A percentile compares a stretch with the other conserved stretches of the same genome.
phyloP scores from a whole-genome alignment of 1,284 basidiomycete species.

The Irpex sp. region DNA sequence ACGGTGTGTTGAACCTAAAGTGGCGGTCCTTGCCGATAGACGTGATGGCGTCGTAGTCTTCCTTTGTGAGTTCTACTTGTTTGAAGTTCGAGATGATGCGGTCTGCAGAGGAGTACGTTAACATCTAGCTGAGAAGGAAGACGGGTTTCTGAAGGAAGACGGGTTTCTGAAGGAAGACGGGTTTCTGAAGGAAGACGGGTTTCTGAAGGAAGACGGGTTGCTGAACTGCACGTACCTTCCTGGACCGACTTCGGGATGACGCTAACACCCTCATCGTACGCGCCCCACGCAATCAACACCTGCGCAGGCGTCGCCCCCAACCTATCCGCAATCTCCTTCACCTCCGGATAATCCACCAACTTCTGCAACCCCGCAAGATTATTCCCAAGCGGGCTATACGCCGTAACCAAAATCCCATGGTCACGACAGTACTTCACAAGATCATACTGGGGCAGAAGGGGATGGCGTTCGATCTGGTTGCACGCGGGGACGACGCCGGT shows the following conservation, averaged over 20 bases:
- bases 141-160: no score
- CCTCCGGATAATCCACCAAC: conserved; percentile 59
- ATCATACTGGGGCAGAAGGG: conserved; percentile 69
- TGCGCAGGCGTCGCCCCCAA: conserved; percentile 42
- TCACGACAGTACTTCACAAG: conserved; percentile 66
- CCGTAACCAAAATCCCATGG: conserved; percentile 77
- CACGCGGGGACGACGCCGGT: conserved; percentile 75
- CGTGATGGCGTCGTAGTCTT: conserved; percentile 46
- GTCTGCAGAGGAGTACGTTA: conserved; percentile 17
- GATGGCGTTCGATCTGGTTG: conserved; percentile 88
- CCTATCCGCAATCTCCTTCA: conserved; percentile 52
- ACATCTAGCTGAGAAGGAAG: no score
- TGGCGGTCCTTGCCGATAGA: conserved; percentile 51
- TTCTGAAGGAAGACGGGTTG: no score
- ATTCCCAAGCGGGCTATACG: conserved; percentile 85
- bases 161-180: no score
- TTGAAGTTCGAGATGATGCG: conserved; percentile 55
- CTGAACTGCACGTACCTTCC: conserved; percentile 20
- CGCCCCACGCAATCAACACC: conserved; percentile 50
- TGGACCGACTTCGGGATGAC: conserved; percentile 55
- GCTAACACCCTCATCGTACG: conserved; percentile 35
- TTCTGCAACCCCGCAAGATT: conserved; percentile 56
- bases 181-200: no score
- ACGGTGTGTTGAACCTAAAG: conserved; percentile 64
- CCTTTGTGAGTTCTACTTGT: conserved; percentile 46